A percentile compares a stretch with the other conserved stretches of the same genome.
Conservation (phyloP, 257 asterid genomes). For the Phtheirospermum japonicum region DNA sequence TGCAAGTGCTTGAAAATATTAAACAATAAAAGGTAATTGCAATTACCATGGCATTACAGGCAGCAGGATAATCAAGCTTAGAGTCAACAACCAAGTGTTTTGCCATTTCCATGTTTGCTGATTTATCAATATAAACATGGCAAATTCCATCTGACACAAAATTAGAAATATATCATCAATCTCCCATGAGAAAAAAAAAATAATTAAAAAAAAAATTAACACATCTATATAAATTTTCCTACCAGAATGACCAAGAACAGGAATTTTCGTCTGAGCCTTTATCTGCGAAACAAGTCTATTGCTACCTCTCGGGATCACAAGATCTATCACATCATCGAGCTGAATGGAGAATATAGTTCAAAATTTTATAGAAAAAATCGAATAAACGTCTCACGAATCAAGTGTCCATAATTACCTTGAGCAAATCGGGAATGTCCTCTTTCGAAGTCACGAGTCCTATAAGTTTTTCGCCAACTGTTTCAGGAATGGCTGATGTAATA, state of each 20-base stretch:
- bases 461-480: slow-evolving; percentile 62
- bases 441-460: slow-evolving; percentile 78
- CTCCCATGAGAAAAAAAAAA: neutral
- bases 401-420: slow-evolving; percentile 44
- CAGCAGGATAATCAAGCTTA: slow-evolving; percentile 84
- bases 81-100: slow-evolving; percentile 59
- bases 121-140: slow-evolving; percentile 72
- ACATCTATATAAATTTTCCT: neutral
- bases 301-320: slow-evolving; percentile 93
- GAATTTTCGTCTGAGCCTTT: slow-evolving; percentile 73
- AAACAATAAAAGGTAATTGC: neutral
- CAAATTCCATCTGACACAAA: slow-evolving; percentile 70
- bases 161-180: slow-evolving; percentile 11
- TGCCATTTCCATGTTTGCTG: slow-evolving; percentile 74
- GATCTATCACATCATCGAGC: slow-evolving; percentile 89
- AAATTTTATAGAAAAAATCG: neutral
- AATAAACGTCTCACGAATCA: neutral
- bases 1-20: neutral
- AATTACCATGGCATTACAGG: slow-evolving; percentile 83
- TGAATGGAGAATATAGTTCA: slow-evolving; percentile 27
- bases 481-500: slow-evolving; percentile 65
- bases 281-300: slow-evolving; percentile 86
- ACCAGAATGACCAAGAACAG: slow-evolving; percentile 95
- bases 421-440: slow-evolving; percentile 81
- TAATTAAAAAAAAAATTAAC: neutral